Percentiles rank a stretch among this genome's conserved stretches.
Evolutionary conservation across 805 yeast species (phyloP).

Genomic region (Starmerella vitae): DNA sequence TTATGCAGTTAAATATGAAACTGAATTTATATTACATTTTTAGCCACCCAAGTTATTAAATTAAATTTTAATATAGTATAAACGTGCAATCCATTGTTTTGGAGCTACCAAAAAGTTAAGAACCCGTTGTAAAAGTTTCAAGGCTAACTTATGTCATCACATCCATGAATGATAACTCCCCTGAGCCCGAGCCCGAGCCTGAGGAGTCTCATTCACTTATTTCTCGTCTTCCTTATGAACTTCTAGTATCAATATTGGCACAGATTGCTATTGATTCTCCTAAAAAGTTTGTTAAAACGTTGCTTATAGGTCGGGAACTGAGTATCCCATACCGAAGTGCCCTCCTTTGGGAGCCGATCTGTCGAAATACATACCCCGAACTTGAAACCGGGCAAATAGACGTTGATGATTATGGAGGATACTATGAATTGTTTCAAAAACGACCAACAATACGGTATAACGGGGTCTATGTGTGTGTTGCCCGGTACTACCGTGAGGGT

Average conservation of each 20-base stretch:
- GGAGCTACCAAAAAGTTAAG: too few relatives aligned
- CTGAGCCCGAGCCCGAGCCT: too few relatives aligned
- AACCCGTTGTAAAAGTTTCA: too few relatives aligned
- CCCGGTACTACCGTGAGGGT: conserved; percentile 76
- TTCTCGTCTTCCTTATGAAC: conserved; percentile 22
- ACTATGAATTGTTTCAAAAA: conserved; percentile 40
- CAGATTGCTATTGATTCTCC: conserved; percentile 18
- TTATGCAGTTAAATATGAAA: too few relatives aligned
- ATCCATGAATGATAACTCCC: too few relatives aligned
- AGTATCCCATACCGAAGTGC: conserved; percentile 16
- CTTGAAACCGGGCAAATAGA: conserved; percentile 5
- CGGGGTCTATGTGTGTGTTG: conserved; percentile 77
- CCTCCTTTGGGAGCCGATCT: conserved; percentile 22
- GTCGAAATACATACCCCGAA: conserved; percentile 15
- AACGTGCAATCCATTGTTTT: too few relatives aligned
- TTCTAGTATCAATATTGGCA: conserved; percentile 22
- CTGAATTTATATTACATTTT: too few relatives aligned
- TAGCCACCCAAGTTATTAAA: too few relatives aligned
- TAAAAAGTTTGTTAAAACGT: conserved; percentile 10
- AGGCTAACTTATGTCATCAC: too few relatives aligned
- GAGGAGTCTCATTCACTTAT: neutral
- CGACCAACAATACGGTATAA: conserved; percentile 68
- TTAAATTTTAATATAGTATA: too few relatives aligned
- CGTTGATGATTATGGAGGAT: conserved; percentile 21
- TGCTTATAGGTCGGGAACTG: conserved; percentile 16